phyloP scores from a whole-genome alignment of 2,329 filamentous ascomycete species.

The Calonectria fujianensis region DNA sequence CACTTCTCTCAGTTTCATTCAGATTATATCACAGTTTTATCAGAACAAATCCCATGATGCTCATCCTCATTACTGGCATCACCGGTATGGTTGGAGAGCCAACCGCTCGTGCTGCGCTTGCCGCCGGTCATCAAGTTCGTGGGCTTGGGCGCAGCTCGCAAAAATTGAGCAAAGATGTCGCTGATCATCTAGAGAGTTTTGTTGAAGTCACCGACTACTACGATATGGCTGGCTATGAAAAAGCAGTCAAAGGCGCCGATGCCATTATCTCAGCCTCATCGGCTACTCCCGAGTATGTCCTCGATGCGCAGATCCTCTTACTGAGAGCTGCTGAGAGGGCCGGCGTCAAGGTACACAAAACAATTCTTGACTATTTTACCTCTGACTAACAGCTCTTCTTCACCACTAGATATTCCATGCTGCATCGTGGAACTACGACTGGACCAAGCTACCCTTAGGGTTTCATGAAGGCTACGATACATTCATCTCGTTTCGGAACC shows the following conservation, averaged over 20 bases:
- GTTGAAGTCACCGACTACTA: neutral
- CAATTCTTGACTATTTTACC: neutral
- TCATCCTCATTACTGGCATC: neutral
- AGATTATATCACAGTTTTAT: neutral
- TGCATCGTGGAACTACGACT: slow-evolving; percentile 3
- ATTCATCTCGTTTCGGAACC: neutral
- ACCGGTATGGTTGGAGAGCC: slow-evolving; percentile 2
- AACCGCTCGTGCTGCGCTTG: slow-evolving; percentile 4
- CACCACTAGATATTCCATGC: slow-evolving; percentile 1
- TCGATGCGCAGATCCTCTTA: neutral
- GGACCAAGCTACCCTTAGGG: neutral
- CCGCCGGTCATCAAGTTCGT: slow-evolving; percentile 4
- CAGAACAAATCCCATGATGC: neutral
- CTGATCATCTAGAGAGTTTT: neutral
- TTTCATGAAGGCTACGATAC: neutral
- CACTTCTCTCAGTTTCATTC: neutral
- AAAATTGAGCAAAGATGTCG: neutral
- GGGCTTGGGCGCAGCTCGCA: neutral
- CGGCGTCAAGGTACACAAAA: neutral
- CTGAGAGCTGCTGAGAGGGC: slow-evolving; percentile 11
- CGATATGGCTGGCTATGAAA: neutral
- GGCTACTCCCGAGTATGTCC: neutral
- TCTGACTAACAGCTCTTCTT: neutral
- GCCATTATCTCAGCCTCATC: neutral
- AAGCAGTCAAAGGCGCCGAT: neutral